Percentiles rank a stretch among this genome's conserved stretches.
Conservation (phyloP, 108 stramenopile genomes). For the Nannochloropsis salina region DNA sequence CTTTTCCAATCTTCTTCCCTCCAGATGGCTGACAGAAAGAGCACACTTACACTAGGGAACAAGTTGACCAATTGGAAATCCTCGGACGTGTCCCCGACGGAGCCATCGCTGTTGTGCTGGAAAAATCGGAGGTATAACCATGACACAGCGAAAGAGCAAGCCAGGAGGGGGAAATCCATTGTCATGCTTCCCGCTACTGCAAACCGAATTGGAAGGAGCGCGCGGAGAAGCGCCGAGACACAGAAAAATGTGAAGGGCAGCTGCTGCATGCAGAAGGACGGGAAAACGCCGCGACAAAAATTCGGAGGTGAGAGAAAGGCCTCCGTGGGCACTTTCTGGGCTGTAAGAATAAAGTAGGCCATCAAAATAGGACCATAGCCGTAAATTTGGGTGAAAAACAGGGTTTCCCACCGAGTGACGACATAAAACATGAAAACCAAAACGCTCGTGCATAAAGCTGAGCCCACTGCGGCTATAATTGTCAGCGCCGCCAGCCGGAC, state of each 20-base stretch:
- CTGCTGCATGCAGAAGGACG: background rate
- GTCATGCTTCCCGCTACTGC: background rate
- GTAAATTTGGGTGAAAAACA: background rate
- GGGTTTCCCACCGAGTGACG: background rate
- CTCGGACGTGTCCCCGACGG: background rate
- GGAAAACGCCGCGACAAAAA: background rate
- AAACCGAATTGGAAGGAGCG: background rate
- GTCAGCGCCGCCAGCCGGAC: conserved; percentile 11
- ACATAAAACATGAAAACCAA: background rate
- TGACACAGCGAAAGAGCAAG: background rate
- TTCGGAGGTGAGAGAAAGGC: background rate
- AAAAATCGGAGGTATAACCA: background rate
- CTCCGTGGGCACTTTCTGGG: background rate
- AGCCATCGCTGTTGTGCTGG: background rate
- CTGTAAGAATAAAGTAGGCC: conserved; percentile 5
- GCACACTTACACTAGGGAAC: background rate
- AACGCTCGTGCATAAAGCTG: background rate
- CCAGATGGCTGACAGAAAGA: background rate
- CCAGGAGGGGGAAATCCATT: conserved; percentile 2
- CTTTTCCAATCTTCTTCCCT: too few relatives aligned
- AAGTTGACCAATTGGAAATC: background rate
- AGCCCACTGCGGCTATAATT: background rate
- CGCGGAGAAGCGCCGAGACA: background rate
- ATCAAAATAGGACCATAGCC: background rate
- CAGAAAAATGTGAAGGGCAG: background rate